Evolutionary conservation across 2,329 filamentous ascomycete species (phyloP).

Genomic region (Fusarium anthophilum): DNA sequence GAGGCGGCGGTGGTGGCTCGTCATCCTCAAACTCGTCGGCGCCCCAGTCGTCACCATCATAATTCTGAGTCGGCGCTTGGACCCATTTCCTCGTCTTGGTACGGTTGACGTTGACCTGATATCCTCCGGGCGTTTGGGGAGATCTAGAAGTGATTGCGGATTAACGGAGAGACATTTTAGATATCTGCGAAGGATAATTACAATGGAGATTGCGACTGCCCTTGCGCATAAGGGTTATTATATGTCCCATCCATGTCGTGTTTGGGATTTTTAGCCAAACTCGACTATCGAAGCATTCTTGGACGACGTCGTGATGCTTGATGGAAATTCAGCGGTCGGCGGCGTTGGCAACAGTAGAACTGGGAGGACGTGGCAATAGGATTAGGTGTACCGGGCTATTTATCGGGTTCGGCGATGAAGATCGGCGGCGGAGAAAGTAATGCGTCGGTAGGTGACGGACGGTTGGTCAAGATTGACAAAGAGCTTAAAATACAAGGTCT

Average conservation of each 20-base stretch:
- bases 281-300: constrained; percentile 41
- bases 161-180: constrained; percentile 16
- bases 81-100: constrained; percentile 96
- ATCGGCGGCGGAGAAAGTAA: constrained; percentile 12
- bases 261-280: constrained; percentile 7
- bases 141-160: constrained; percentile 34
- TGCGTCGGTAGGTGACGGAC: constrained; percentile 13
- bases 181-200: constrained; percentile 23
- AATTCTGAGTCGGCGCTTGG: constrained; percentile 84
- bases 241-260: constrained; percentile 45
- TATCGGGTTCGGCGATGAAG: constrained; percentile 26
- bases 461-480: constrained; percentile 13
- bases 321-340: not conserved
- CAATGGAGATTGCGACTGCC: constrained; percentile 43
- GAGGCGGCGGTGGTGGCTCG: constrained; percentile 54
- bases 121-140: constrained; percentile 54
- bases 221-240: constrained; percentile 43
- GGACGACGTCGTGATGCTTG: not conserved
- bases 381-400: constrained; percentile 24
- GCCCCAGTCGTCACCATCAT: constrained; percentile 95
- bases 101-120: constrained; percentile 87
- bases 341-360: constrained; percentile 9
- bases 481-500: constrained; percentile 30
- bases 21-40: constrained; percentile 72
- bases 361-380: constrained; percentile 4